These are phyloP conservation scores for Sarocladium kiliense DNA, from an alignment of 2,329 filamentous ascomycete species.

Conservation along the genomic window DNA sequence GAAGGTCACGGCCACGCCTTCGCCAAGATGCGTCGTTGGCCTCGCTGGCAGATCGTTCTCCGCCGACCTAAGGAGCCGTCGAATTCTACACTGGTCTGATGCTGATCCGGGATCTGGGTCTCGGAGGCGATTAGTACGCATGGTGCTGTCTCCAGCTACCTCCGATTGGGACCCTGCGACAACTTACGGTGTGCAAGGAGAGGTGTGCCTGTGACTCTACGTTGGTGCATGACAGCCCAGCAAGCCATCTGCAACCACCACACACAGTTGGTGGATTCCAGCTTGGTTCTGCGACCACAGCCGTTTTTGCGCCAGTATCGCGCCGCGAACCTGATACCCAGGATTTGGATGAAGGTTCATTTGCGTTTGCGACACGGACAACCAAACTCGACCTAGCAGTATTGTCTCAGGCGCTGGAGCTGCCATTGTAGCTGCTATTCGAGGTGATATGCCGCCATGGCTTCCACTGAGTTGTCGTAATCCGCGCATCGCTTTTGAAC, in stretches of 20 bases:
- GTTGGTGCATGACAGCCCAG: neutral
- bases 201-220: constrained; percentile 3
- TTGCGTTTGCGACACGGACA: too few species aligned
- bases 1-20: neutral
- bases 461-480: too few species aligned
- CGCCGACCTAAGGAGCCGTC: neutral
- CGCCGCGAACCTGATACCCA: neutral
- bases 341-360: too few species aligned
- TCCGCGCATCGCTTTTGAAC: too few species aligned
- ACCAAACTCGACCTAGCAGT: too few species aligned
- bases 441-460: too few species aligned
- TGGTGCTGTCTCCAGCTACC: neutral
- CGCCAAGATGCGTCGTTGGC: neutral
- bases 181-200: constrained; percentile 4
- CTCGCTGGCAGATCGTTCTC: neutral
- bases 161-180: constrained; percentile 2
- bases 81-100: neutral
- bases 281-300: too few species aligned
- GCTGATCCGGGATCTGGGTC: neutral
- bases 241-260: neutral
- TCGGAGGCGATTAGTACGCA: neutral
- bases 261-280: too few species aligned
- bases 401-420: too few species aligned
- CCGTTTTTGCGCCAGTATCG: neutral
- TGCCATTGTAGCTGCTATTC: too few species aligned